Base-by-base conservation (phyloP, 2,329 filamentous ascomycete genomes). In the Ambrosiella beaveri region DNA sequence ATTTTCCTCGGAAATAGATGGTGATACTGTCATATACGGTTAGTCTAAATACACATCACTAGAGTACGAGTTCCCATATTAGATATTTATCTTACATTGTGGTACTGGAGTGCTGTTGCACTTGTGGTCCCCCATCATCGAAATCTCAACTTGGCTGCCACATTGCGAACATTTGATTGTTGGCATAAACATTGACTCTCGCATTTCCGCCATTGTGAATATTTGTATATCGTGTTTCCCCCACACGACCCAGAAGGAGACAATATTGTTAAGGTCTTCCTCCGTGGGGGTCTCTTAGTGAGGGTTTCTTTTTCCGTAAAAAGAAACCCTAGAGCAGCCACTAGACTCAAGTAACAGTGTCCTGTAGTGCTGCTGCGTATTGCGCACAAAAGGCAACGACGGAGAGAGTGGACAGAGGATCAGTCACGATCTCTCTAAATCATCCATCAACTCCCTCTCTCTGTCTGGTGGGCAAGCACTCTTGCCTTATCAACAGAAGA, bases 81-180 rank as follows among this genome's bases (percentile, higher is more conserved):
- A 4, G 27, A 11, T n/a, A 19, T 19, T 41, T 36, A 63, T 27
- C 57, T 56, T 38, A 59, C 57, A 27, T 56, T 59, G 57, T 7
- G 59, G 59, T 5, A 57, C 59, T 3, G 59, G 55, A 5, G 59
- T 19, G 19, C 53, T 56, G 40, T 45, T 47, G 51, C 89, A 95
- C 61, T 87, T 68, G 73, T 95, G 89, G 62, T 94, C 88, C 62
- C 87, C 88, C 84, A 95, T 86, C 68, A 83, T 74, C 45, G 85
- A 84, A 64, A 95, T 93, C 66, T 90, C 84, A 61, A 95, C 86
- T 65, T 90, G 80, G 45, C 74, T 70, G 45, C 81, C 80, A 68
- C 88, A 95, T 72, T 77, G 82, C 57, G 88, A 94, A 71, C 88
- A 95, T 75, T 91, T 95, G 71, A 95, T 86, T 27, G 82, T 82